These are phyloP conservation scores for Hericium rajendrae DNA, from an alignment of 768 basidiomycete species.

Conservation along the genomic window DNA sequence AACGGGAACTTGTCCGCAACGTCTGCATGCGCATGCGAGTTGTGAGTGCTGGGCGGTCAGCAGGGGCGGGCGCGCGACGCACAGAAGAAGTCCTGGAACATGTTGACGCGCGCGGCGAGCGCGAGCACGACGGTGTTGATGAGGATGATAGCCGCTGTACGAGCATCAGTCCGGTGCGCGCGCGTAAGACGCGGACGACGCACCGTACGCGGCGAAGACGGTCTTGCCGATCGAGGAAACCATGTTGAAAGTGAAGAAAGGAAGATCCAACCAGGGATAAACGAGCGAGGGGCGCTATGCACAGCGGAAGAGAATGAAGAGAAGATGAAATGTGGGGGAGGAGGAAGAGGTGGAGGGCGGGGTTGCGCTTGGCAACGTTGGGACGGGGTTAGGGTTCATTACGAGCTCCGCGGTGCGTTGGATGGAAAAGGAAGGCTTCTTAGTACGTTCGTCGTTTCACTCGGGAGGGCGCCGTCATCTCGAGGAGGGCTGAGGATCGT, in stretches of 20 bases:
- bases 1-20: conserved; percentile 54
- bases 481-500: too few relatives aligned
- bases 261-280: neutral
- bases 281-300: neutral
- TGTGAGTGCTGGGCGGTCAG: neutral
- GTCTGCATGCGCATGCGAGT: conserved; percentile 25
- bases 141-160: conserved; percentile 34
- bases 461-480: too few relatives aligned
- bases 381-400: too few relatives aligned
- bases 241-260: neutral
- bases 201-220: conserved; percentile 2
- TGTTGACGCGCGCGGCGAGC: conserved; percentile 43
- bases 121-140: conserved; percentile 42
- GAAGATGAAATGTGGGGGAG: neutral
- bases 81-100: conserved; percentile 56
- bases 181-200: neutral
- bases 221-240: neutral
- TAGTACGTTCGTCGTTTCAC: too few relatives aligned
- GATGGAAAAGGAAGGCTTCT: too few relatives aligned
- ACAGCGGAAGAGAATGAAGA: neutral
- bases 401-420: too few relatives aligned
- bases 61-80: conserved; percentile 14
- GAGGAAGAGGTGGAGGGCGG: too few relatives aligned
- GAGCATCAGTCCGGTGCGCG: too few relatives aligned
- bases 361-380: too few relatives aligned